These are phyloP conservation scores for Aureobasidium sp. DNA, from an alignment of 2,329 filamentous ascomycete genomes.

Conservation along the genomic window DNA sequence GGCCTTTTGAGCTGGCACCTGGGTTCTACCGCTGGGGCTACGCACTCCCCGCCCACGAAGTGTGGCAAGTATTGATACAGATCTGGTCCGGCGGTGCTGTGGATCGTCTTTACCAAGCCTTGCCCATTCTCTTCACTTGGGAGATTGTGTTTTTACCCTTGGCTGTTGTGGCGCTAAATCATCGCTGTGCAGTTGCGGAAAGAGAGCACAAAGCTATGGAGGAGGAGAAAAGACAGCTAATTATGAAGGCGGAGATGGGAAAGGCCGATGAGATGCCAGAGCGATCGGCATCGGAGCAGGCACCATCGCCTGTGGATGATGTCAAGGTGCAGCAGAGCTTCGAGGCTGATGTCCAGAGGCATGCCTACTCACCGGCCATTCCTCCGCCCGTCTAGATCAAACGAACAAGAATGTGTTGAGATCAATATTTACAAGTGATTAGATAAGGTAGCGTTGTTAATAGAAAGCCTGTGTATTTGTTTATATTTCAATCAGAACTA, in stretches of 20 bases:
- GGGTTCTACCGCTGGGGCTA: conserved; percentile 38
- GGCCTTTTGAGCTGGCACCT: conserved; percentile 38
- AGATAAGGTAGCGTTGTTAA: not conserved
- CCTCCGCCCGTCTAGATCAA: not conserved
- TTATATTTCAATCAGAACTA: not conserved
- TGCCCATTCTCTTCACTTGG: conserved; percentile 40
- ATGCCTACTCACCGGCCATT: not conserved
- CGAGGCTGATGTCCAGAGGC: not conserved
- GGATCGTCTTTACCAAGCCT: conserved; percentile 32
- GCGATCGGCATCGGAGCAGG: not conserved
- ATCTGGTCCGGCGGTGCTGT: conserved; percentile 41
- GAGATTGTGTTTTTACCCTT: conserved; percentile 27
- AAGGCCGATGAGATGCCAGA: not conserved
- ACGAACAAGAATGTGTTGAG: not conserved
- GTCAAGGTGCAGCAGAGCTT: not conserved
- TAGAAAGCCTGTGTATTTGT: not conserved
- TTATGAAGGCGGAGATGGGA: not conserved
- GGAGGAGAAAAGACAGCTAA: conserved; percentile 7
- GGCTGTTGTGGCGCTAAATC: conserved; percentile 21
- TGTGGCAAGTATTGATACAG: conserved; percentile 37
- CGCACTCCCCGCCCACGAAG: conserved; percentile 35
- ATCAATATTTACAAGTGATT: not conserved
- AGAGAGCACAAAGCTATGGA: conserved; percentile 9
- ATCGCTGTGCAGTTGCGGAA: conserved; percentile 19
- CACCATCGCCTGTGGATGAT: not conserved